phyloP scores from a whole-genome alignment of 2,329 filamentous ascomycete species.

The Acrocalymma vagum region DNA sequence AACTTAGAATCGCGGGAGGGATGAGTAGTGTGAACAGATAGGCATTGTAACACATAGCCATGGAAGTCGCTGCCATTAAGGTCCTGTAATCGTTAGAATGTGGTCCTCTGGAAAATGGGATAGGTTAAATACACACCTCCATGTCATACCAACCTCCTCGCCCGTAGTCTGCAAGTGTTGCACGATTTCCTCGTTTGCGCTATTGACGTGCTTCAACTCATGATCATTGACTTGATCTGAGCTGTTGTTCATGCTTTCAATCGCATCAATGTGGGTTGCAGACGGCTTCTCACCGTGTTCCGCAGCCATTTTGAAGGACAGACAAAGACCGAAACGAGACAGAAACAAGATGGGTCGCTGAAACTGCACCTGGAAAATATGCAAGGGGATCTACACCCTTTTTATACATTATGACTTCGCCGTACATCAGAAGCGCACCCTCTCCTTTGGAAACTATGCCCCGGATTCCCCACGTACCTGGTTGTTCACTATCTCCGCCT shows the following conservation, averaged over 20 bases:
- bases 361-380: too few relatives aligned
- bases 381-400: too few relatives aligned
- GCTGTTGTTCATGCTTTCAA: slow-evolving; percentile 18
- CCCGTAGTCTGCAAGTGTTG: slow-evolving; percentile 36
- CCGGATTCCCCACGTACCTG: too few relatives aligned
- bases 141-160: slow-evolving; percentile 41
- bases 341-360: too few relatives aligned
- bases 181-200: slow-evolving; percentile 38
- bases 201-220: slow-evolving; percentile 11
- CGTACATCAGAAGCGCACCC: too few relatives aligned
- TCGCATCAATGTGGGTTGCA: slow-evolving; percentile 24
- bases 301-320: slow-evolving; percentile 4
- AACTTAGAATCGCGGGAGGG: slow-evolving; percentile 39
- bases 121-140: slow-evolving; percentile 6
- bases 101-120: too few relatives aligned
- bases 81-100: slow-evolving; percentile 15
- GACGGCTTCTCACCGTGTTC: slow-evolving; percentile 21
- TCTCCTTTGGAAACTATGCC: too few relatives aligned
- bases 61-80: slow-evolving; percentile 33
- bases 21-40: slow-evolving; percentile 44
- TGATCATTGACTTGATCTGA: slow-evolving; percentile 13
- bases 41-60: slow-evolving; percentile 43
- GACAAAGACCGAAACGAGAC: not conserved
- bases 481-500: too few relatives aligned
- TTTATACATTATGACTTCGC: too few relatives aligned